A percentile compares a stretch with the other conserved stretches of the same genome.
phyloP scores from a whole-genome alignment of 352 stramenopile genomes.

The Phytophthora megakarya region DNA sequence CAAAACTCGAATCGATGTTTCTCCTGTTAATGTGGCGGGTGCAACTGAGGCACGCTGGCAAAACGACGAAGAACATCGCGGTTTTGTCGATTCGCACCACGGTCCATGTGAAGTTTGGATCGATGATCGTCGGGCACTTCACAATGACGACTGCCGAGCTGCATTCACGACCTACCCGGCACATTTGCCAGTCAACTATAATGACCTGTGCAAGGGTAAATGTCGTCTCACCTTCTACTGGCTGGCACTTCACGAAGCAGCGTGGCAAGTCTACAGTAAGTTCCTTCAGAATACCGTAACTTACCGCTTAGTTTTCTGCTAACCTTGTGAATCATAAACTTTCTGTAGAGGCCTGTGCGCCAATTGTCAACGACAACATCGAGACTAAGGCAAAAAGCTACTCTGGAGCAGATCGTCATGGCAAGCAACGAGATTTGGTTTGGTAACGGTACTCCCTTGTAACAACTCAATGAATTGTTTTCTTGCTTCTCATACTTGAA shows the following conservation, averaged over 20 bases:
- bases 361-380: slow-evolving; percentile 7
- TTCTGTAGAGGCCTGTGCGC: slow-evolving; percentile 17
- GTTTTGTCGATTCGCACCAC: slow-evolving; percentile 56
- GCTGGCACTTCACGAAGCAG: slow-evolving; percentile 44
- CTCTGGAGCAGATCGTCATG: too few relatives aligned
- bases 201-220: slow-evolving; percentile 37
- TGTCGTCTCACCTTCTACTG: slow-evolving; percentile 59
- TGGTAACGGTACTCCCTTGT: too few relatives aligned
- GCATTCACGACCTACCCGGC: slow-evolving; percentile 44
- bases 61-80: slow-evolving; percentile 43
- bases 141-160: slow-evolving; percentile 47
- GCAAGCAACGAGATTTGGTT: too few relatives aligned
- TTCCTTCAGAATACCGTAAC: not conserved
- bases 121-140: slow-evolving; percentile 37
- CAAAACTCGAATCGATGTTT: slow-evolving; percentile 29
- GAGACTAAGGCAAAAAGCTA: too few relatives aligned
- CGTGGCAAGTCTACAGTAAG: slow-evolving; percentile 54
- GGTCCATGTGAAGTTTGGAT: slow-evolving; percentile 64
- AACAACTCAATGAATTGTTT: too few relatives aligned
- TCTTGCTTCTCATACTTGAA: too few relatives aligned
- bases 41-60: slow-evolving; percentile 37
- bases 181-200: slow-evolving; percentile 38
- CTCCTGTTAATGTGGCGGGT: slow-evolving; percentile 35
- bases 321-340: not conserved
- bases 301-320: not conserved